phyloP scores from a whole-genome alignment of 495 filamentous ascomycete genomes.

The Parachaetomium inaequale region DNA sequence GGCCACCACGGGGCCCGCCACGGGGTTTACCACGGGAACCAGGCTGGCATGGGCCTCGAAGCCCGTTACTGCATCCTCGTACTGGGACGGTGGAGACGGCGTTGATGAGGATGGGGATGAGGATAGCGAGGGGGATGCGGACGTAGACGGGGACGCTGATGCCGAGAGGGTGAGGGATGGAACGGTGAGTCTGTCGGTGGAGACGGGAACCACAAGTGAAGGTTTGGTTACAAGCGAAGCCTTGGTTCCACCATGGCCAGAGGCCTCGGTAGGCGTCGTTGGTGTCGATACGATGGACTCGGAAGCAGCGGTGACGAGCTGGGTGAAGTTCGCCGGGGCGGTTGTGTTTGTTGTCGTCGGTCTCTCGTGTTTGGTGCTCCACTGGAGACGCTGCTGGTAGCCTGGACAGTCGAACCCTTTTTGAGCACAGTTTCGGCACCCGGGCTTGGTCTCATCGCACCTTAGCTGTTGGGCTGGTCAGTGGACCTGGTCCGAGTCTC shows the following conservation, averaged over 20 bases:
- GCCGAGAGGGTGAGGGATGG: conserved; percentile 1
- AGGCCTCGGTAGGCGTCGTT: not conserved
- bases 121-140: conserved; percentile 5
- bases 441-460: conserved; percentile 35
- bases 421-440: conserved; percentile 31
- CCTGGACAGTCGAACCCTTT: conserved; percentile 34
- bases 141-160: not conserved
- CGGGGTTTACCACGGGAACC: not conserved
- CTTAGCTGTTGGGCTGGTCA: conserved; percentile 26
- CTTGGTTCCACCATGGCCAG: not conserved
- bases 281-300: conserved; percentile 25
- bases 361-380: conserved; percentile 36
- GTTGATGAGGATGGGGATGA: conserved; percentile 15
- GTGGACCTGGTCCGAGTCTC: not conserved
- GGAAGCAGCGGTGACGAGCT: conserved; percentile 34
- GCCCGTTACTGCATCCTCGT: not conserved
- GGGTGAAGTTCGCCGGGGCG: conserved; percentile 32
- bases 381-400: conserved; percentile 37
- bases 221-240: not conserved
- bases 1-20: no score
- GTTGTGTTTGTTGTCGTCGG: conserved; percentile 18
- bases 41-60: not conserved
- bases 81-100: conserved; percentile 11
- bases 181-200: not conserved
- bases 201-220: not conserved